Evolutionary conservation across 2,329 filamentous ascomycete genomes (phyloP), one percentile per base, ranked within the genome.

Genomic region (Mycosphaerella sp.): DNA sequence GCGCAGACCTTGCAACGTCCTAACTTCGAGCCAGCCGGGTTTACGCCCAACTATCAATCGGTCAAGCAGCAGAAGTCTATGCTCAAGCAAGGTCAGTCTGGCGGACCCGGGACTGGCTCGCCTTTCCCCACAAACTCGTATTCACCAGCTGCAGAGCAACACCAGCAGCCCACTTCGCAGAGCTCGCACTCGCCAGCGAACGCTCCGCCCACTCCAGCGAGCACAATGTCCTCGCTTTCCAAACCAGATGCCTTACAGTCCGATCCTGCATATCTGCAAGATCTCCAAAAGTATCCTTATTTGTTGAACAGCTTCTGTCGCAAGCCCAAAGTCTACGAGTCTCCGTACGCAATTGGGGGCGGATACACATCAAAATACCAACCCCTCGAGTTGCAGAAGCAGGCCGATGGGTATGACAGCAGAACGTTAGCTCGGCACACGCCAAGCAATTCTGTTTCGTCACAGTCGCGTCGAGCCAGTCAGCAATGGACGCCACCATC

Each of bases 241-340:
- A 64, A 62, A 47, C n/a, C 47, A 21, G 60, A 62, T 32, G 45
- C 34, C 8, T 63, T 64, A 58, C 60, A 70, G 62, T 62, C 68
- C 34, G 66, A 64, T 14, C 64, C 61, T 17, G 65, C 62, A 52
- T 76, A 75, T 57, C 59, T 76, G 59, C 63, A 67, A 61, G 71
- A 74, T 57, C 61, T 76, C 41, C 68, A 70, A 60, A 70, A 72
- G 53, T 76, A 74, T 56, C 74, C 74, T 9, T 76, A 76, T 59
- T 66, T 76, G 34, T 69, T 68, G 53, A 74, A 75, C 57, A 70
- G 71, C 51, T 75, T 72, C 62, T 69, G 73, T 47, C 67, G 73
- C 55, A 67, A 72, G 64, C 70, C 71, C 59, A 72, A 73, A 64
- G 70, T 70, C 64, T 76, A 77, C 66, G 69, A 73, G 51, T 76